phyloP scores from a whole-genome alignment of 139 green algal species.

The Choricystis sp. region DNA sequence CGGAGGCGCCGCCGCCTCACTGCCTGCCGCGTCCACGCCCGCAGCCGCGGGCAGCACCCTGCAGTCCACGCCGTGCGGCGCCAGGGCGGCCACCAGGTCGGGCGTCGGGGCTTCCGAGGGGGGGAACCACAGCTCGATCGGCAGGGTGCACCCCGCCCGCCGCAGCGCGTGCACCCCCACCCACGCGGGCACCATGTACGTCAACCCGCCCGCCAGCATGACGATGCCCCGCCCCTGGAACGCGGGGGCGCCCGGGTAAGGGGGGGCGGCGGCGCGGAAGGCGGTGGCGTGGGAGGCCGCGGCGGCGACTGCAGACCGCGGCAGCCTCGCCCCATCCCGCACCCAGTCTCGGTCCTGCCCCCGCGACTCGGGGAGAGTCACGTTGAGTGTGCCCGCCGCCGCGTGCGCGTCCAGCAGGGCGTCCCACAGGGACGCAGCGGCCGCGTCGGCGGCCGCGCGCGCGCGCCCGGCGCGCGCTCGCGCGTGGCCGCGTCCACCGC shows the following conservation, averaged over 20 bases:
- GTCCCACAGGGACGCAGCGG: background rate
- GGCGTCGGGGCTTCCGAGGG: constrained; percentile 11
- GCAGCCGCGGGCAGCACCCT: constrained; percentile 4
- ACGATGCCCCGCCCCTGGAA: constrained; percentile 20
- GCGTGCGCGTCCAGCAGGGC: constrained; percentile 7
- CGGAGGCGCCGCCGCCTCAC: too few relatives aligned
- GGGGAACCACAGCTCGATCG: constrained; percentile 32
- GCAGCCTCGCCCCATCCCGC: constrained; percentile 7
- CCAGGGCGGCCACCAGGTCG: constrained; percentile 14
- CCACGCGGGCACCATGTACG: constrained; percentile 32
- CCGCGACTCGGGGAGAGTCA: constrained; percentile 3
- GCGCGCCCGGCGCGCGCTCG: background rate
- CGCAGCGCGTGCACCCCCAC: constrained; percentile 26
- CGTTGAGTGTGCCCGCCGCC: background rate
- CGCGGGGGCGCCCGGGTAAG: constrained; percentile 4
- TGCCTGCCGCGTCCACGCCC: background rate
- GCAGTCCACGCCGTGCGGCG: constrained; percentile 5
- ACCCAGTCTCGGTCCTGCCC: constrained; percentile 13
- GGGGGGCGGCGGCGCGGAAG: constrained; percentile 12
- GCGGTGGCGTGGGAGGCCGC: constrained; percentile 3
- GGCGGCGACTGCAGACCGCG: constrained; percentile 1
- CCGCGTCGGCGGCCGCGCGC: background rate
- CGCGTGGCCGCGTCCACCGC: background rate
- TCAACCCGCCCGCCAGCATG: constrained; percentile 21
- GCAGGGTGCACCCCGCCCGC: constrained; percentile 24